Evolutionary conservation across 2,329 filamentous ascomycete species (phyloP).

Genomic region (Aureobasidium sp.): DNA sequence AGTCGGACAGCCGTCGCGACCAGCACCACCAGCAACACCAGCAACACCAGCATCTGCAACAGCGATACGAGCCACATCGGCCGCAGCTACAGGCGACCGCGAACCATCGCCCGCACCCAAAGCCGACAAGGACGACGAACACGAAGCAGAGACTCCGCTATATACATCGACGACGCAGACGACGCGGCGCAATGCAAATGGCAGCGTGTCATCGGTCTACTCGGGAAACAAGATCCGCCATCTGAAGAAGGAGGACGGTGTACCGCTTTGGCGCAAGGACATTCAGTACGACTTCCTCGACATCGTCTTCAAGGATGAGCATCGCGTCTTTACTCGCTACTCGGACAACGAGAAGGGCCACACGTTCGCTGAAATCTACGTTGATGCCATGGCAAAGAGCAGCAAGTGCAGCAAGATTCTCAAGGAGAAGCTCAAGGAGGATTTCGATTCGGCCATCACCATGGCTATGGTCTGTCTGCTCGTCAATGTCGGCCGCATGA

Average conservation of each 20-base stretch:
- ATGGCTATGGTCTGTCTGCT: slow-evolving; percentile 99
- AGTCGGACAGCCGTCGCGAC: slow-evolving; percentile 8
- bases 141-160: slow-evolving; percentile 22
- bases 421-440: slow-evolving; percentile 89
- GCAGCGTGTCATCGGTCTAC: slow-evolving; percentile 57
- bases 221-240: slow-evolving; percentile 72
- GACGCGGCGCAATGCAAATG: slow-evolving; percentile 54
- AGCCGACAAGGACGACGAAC: slow-evolving; percentile 10
- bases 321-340: slow-evolving; percentile 78
- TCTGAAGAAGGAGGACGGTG: slow-evolving; percentile 81
- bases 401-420: slow-evolving; percentile 99
- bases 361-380: slow-evolving; percentile 89
- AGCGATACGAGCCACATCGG: slow-evolving; percentile 2
- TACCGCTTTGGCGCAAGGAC: slow-evolving; percentile 77
- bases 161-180: slow-evolving; percentile 42
- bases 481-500: slow-evolving; percentile 97
- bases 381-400: slow-evolving; percentile 96
- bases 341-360: slow-evolving; percentile 69
- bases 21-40: slow-evolving; percentile 14
- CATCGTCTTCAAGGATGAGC: slow-evolving; percentile 68
- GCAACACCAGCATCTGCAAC: slow-evolving; percentile 13
- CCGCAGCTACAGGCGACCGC: background rate
- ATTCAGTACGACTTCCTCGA: slow-evolving; percentile 83
- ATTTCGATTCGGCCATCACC: slow-evolving; percentile 83
- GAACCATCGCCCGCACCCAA: background rate